Evolutionary conservation across 164 flowering plant genomes (phyloP).

Genomic region (Amborella trichopoda): DNA sequence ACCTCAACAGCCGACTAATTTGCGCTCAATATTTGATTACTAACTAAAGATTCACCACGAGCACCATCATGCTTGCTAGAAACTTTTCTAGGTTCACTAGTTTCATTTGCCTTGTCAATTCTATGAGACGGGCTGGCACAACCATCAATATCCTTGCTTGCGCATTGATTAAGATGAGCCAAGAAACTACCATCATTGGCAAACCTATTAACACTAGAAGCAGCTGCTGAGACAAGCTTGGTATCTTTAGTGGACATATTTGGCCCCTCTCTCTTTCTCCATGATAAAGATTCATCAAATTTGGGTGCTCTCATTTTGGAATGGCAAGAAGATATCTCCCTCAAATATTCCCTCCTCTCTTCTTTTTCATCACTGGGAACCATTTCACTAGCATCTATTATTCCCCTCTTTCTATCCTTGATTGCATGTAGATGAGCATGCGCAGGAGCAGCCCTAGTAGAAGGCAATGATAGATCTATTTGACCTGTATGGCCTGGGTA

Average conservation of each 20-base stretch:
- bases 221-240: conserved; percentile 37
- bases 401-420: conserved; percentile 44
- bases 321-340: conserved; percentile 37
- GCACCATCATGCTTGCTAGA: conserved; percentile 4
- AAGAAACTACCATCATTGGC: conserved; percentile 64
- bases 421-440: conserved; percentile 92
- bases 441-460: conserved; percentile 54
- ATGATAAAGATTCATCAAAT: conserved; percentile 52
- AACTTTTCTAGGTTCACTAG: conserved; percentile 10
- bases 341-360: conserved; percentile 31
- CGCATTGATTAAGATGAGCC: conserved; percentile 14
- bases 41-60: conserved; percentile 14
- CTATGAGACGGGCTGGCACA: conserved; percentile 11
- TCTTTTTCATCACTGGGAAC: too few relatives aligned
- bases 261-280: conserved; percentile 53
- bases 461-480: conserved; percentile 54
- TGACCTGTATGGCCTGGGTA: too few relatives aligned
- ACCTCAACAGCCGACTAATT: conserved; percentile 91
- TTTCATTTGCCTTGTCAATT: conserved; percentile 10
- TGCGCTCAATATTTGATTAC: conserved; percentile 35
- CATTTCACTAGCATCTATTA: conserved; percentile 9
- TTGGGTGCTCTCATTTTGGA: conserved; percentile 70
- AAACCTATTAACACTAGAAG: conserved; percentile 51
- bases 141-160: conserved; percentile 14
- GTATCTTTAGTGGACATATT: conserved; percentile 25